Conservation (phyloP, 345 rosid species). For the Salix koriyanagi region DNA sequence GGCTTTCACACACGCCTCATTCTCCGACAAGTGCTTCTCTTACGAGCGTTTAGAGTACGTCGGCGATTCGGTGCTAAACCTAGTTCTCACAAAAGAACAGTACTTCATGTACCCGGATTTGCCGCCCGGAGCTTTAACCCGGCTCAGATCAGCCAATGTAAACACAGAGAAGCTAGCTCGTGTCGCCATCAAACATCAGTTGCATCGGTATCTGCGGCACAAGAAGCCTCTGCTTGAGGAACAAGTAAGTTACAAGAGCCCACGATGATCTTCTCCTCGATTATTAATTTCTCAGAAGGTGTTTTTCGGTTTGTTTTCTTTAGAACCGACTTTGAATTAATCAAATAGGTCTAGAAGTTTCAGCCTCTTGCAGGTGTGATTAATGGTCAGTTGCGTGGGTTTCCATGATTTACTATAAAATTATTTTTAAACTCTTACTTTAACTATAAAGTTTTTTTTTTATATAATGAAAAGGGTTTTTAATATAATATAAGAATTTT, state of each 20-base stretch:
- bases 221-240: constrained; percentile 48
- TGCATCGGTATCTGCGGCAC: constrained; percentile 52
- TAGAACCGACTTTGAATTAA: too few relatives aligned
- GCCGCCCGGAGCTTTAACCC: constrained; percentile 47
- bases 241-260: constrained; percentile 39
- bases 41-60: constrained; percentile 51
- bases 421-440: too few relatives aligned
- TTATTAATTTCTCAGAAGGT: too few relatives aligned
- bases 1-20: constrained; percentile 53
- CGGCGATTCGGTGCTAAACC: constrained; percentile 52
- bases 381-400: too few relatives aligned
- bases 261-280: too few relatives aligned
- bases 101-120: constrained; percentile 36
- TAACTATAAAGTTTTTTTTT: too few relatives aligned
- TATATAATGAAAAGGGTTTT: too few relatives aligned
- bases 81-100: constrained; percentile 30
- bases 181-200: constrained; percentile 44
- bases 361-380: too few relatives aligned
- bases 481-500: too few relatives aligned
- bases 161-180: constrained; percentile 67
- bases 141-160: constrained; percentile 64
- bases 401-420: too few relatives aligned
- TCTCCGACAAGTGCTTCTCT: constrained; percentile 13
- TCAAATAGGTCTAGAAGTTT: too few relatives aligned
- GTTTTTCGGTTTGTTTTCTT: too few relatives aligned